Base-by-base conservation (phyloP, 2,329 filamentous ascomycete species). In the Talaromyces verruculosus region DNA sequence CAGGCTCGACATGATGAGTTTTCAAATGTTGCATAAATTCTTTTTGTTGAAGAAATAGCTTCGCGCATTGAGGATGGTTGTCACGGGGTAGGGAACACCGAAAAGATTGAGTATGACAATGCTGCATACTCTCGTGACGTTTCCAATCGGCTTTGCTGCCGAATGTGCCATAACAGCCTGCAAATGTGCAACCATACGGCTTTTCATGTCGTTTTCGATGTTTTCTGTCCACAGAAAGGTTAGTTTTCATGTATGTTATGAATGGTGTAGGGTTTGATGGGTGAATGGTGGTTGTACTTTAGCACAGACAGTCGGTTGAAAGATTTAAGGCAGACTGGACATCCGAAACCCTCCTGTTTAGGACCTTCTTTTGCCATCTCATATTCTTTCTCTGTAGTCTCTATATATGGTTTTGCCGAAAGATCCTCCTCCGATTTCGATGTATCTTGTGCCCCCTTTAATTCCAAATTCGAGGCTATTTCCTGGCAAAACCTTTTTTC, bases 81-180 rank as follows among this genome's bases (percentile, higher is more conserved):
- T 61, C n/a, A 45, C 72, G 69, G 6, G 69, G 73, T 35, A 84
- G 76, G 35, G 85, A 81, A 73, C 93, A 97, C 35, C 85, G 86
- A 88, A 91, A 97, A 58, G 84, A 84, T 72, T 93, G 89, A 5
- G 85, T 76, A 66, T 90, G 86, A 67, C 86, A 87, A 75, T 97
- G 93, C 72, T 94, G 90, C 17, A 86, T 88, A 69, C 88, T 90
- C 73, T 97, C 94, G 72, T 97, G 93, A 1, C 93, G 87, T 75
- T 96, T 96, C 93, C 88, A 97, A 77, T 97, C 93, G 67, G 92
- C 93, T 74, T 97, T 96, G 76, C 91, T 93, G n/a, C 93, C 93
- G 70, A 97, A 97, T 0, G 75, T 82, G 73, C 92, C 93, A 59
- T 79, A 76, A 72, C 93, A 97, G 35, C 80, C 78, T 8, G 82